Base-by-base conservation (phyloP, 2,329 filamentous ascomycete species). In the Penicillium sclerotigenum region DNA sequence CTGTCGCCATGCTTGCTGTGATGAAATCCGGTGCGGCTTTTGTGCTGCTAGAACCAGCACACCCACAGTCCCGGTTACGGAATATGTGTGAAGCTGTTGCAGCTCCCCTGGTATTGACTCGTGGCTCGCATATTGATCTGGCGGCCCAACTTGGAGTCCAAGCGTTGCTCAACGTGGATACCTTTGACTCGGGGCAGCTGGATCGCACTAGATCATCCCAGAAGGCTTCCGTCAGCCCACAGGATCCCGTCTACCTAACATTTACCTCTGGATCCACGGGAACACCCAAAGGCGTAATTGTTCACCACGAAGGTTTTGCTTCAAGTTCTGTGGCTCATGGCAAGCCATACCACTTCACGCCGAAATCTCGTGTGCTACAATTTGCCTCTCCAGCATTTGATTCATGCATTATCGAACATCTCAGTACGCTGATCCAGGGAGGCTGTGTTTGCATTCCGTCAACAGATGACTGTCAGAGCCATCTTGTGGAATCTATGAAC, bases 191-290 rank as follows among this genome's bases (percentile, higher is more conserved):
- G 1, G 22, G 16, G 20, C 13, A 40, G 11, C 13, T 16, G 3
- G 20, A 24, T 9, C 4, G 3, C 13, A 24, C 2, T 16, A 8
- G 3, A 13, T 7, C 20, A 5, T 16, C 20, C 2, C 6, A 1
- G 6, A 40, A 7, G 7, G 8, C 13, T 13, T 40, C 37, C 0
- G 37, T 40, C 13, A 8, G 7, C 13, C 13, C 37, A 40, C 37
- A 40, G 13, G 83, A 83, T 0, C 42, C 54, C 28, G 24, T 58
- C n/a, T 86, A 83, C 64, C 75, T 84, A 2, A 76, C 87, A 10
- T 82, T 86, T 59, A 80, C 79, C 2, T 79, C 79, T 5, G 79
- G 80, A 0, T 79, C 79, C n/a, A 63, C 54, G 3, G 55, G 55
- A 1, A 36, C 24, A 2, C 55, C 55, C 2, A 57, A 57, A 20